A percentile compares a stretch with the other conserved stretches of the same genome.
Evolutionary conservation across 768 basidiomycete genomes (phyloP).

Genomic region (Pisolithus orientalis): DNA sequence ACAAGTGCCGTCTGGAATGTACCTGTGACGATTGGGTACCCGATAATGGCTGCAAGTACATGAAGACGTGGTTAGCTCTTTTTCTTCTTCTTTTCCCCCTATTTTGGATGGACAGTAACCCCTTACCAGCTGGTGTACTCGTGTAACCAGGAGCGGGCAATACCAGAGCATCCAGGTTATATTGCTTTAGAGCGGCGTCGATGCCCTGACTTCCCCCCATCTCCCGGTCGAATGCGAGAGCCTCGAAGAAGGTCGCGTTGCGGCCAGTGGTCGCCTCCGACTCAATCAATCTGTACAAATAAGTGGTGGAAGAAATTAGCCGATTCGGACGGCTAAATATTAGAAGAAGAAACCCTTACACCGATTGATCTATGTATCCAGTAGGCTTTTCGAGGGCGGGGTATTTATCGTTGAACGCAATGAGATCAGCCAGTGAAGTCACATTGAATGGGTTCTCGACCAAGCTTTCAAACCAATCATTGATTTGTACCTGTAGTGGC

Average conservation of each 20-base stretch:
- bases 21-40: conserved; percentile 31
- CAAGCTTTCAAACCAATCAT: conserved; percentile 41
- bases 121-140: conserved; percentile 14
- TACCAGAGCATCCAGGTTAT: conserved; percentile 45
- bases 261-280: conserved; percentile 21
- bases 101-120: neutral
- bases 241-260: conserved; percentile 34
- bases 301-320: neutral
- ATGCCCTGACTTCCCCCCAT: conserved; percentile 47
- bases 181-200: conserved; percentile 41
- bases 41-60: conserved; percentile 23
- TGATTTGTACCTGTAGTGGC: conserved; percentile 16
- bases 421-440: conserved; percentile 50
- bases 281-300: conserved; percentile 12
- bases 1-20: neutral
- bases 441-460: conserved; percentile 53
- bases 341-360: conserved; percentile 14
- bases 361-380: conserved; percentile 28
- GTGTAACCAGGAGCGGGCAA: conserved; percentile 31
- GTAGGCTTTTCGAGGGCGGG: conserved; percentile 40
- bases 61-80: neutral
- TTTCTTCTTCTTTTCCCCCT: neutral
- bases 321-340: conserved; percentile 18
- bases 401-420: conserved; percentile 47
- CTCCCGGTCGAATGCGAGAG: conserved; percentile 39